phyloP scores from a whole-genome alignment of 2,329 filamentous ascomycete species.

The Sphaerulina musiva region DNA sequence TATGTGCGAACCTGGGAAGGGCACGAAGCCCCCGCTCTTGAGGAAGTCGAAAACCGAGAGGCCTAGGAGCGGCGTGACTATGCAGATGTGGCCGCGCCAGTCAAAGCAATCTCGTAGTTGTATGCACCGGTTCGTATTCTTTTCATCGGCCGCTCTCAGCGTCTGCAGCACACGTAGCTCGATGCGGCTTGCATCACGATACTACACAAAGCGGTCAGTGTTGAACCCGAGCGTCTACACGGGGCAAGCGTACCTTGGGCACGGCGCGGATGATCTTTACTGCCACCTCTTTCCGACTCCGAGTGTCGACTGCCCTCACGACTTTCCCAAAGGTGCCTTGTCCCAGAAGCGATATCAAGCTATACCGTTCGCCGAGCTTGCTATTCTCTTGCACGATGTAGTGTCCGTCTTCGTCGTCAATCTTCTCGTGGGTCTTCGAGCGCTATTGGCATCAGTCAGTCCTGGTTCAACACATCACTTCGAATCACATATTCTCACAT shows the following conservation, averaged over 20 bases:
- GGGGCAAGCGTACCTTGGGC: slow-evolving; percentile 55
- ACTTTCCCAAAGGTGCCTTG: slow-evolving; percentile 99
- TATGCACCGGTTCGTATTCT: slow-evolving; percentile 93
- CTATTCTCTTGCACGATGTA: slow-evolving; percentile 89
- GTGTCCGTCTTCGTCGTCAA: slow-evolving; percentile 94
- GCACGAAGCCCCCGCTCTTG: slow-evolving; percentile 89
- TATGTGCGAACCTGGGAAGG: slow-evolving; percentile 97
- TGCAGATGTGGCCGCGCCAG: slow-evolving; percentile 93
- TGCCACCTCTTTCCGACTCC: slow-evolving; percentile 72
- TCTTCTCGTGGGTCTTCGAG: slow-evolving; percentile 51
- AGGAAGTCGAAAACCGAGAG: slow-evolving; percentile 98
- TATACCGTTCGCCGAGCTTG: slow-evolving; percentile 80
- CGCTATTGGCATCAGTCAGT: slow-evolving; percentile 23
- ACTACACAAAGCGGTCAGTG: slow-evolving; percentile 37
- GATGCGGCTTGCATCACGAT: slow-evolving; percentile 90
- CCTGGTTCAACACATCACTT: neutral
- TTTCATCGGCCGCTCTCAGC: slow-evolving; percentile 79
- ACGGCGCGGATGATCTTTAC: slow-evolving; percentile 98
- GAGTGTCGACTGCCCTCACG: slow-evolving; percentile 79
- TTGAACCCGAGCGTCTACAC: neutral
- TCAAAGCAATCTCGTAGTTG: slow-evolving; percentile 96
- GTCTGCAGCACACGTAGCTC: slow-evolving; percentile 90
- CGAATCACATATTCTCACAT: slow-evolving; percentile 40
- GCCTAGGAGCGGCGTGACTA: slow-evolving; percentile 68
- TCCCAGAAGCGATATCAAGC: slow-evolving; percentile 80